Percentiles rank a stretch among this genome's conserved stretches.
Evolutionary conservation across 768 basidiomycete species (phyloP).

Genomic region (Hericium alpestre): DNA sequence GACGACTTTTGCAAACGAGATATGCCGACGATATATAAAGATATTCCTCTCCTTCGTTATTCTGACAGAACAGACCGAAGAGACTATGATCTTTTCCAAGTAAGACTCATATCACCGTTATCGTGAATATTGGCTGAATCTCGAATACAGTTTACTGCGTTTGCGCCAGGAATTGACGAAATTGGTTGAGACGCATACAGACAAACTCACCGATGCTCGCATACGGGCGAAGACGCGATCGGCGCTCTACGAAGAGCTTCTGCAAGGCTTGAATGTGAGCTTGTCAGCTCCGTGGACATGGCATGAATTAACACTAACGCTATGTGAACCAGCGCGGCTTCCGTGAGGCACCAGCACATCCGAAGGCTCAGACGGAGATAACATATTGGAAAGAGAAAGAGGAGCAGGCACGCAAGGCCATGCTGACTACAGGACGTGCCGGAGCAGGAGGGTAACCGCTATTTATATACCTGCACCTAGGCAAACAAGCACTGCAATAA

Average conservation of each 20-base stretch:
- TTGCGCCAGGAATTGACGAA: conserved; percentile 75
- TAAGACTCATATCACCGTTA: conserved; percentile 25
- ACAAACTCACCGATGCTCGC: conserved; percentile 49
- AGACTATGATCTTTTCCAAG: conserved; percentile 96
- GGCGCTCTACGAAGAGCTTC: conserved; percentile 62
- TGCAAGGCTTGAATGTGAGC: conserved; percentile 70
- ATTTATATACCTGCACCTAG: background rate
- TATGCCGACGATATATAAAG: conserved; percentile 66
- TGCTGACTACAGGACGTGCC: conserved; percentile 15
- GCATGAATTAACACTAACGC: background rate
- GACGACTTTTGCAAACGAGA: conserved; percentile 20
- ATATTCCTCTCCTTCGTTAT: conserved; percentile 79
- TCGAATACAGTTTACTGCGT: conserved; percentile 55
- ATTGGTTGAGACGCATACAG: conserved; percentile 63
- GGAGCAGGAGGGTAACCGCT: conserved; percentile 3
- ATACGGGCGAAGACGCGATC: conserved; percentile 60
- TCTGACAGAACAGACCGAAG: conserved; percentile 75
- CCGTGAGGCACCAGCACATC: conserved; percentile 57
- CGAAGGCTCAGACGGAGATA: conserved; percentile 78
- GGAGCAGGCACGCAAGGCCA: conserved; percentile 52
- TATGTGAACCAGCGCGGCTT: conserved; percentile 42
- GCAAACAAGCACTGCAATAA: background rate
- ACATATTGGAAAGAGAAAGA: conserved; percentile 81
- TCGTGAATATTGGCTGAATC: background rate
- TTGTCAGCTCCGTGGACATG: background rate